These are phyloP conservation scores for Beta corolliflora DNA, from an alignment of 179 eudicot species.

Conservation along the genomic window DNA sequence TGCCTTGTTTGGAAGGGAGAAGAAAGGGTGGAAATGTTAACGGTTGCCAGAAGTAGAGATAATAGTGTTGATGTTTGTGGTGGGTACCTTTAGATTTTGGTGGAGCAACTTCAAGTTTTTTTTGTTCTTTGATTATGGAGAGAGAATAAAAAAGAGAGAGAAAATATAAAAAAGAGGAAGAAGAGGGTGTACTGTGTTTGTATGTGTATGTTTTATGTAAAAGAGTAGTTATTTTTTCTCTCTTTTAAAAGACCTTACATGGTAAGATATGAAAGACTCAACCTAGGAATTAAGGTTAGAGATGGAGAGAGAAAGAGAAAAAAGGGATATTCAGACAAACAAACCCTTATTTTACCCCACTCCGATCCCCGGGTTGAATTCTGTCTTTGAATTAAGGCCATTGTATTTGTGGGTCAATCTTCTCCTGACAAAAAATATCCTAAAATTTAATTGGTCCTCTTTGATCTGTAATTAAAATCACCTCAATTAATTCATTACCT, in stretches of 20 bases:
- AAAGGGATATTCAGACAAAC: conserved; percentile 32
- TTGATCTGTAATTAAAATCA: conserved; percentile 7
- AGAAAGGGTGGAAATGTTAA: conserved; percentile 35
- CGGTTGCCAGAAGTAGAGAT: conserved; percentile 41
- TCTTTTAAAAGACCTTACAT: conserved; percentile 33
- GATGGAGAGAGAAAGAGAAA: conserved; percentile 21
- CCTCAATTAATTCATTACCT: conserved; percentile 19
- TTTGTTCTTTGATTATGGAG: neutral
- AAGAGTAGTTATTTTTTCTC: neutral
- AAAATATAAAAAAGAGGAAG: neutral
- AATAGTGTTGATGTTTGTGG: conserved; percentile 33
- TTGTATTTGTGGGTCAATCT: conserved; percentile 30
- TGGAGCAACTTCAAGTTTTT: conserved; percentile 32
- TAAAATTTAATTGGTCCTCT: conserved; percentile 19
- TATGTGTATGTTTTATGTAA: neutral
- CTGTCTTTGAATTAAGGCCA: conserved; percentile 9
- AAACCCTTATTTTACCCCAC: conserved; percentile 20
- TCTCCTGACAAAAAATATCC: conserved; percentile 40
- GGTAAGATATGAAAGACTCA: conserved; percentile 35
- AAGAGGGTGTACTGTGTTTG: neutral
- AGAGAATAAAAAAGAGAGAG: conserved; percentile 6
- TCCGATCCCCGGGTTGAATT: conserved; percentile 4
- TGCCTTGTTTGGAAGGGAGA: conserved; percentile 29
- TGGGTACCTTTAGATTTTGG: conserved; percentile 27
- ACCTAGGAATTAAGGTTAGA: conserved; percentile 41